Conservation (phyloP, 768 basidiomycete species). For the Mycena indigotica region DNA sequence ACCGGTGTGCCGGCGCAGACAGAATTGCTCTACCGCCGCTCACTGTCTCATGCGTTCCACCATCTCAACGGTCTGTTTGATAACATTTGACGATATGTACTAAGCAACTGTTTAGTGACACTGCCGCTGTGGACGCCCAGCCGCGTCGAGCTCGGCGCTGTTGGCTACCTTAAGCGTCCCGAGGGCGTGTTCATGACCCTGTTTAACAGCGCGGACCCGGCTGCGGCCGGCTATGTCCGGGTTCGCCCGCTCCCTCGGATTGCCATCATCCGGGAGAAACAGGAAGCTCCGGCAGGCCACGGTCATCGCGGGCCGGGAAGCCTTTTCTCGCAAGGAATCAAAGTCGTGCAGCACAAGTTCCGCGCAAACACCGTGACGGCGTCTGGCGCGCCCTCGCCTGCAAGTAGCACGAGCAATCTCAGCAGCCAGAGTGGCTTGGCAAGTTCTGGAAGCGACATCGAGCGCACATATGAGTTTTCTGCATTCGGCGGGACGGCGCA, state of each 20-base stretch:
- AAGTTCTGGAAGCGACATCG: constrained; percentile 28
- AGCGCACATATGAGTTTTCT: constrained; percentile 4
- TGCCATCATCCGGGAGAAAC: neutral
- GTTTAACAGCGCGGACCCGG: constrained; percentile 47
- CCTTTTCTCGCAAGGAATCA: neutral
- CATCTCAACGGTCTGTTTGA: constrained; percentile 12
- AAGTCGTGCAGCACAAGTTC: neutral
- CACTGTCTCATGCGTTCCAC: constrained; percentile 46
- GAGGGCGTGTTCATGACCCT: constrained; percentile 52
- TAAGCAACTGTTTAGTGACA: constrained; percentile 29
- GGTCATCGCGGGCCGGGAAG: neutral
- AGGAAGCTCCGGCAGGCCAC: no score
- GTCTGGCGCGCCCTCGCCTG: neutral
- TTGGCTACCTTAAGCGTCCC: constrained; percentile 55
- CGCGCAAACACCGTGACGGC: constrained; percentile 1
- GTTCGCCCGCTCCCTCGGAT: neutral
- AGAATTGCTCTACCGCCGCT: constrained; percentile 51
- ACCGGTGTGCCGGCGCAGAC: constrained; percentile 23
- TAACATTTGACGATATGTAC: neutral
- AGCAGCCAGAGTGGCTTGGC: neutral
- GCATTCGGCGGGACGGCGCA: constrained; percentile 41
- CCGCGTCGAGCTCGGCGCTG: constrained; percentile 47
- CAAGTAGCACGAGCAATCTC: no score
- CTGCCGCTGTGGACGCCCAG: constrained; percentile 54
- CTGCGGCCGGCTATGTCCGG: constrained; percentile 6